Conservation (phyloP, 2,329 filamentous ascomycete species). For the Lomentospora prolificans region DNA sequence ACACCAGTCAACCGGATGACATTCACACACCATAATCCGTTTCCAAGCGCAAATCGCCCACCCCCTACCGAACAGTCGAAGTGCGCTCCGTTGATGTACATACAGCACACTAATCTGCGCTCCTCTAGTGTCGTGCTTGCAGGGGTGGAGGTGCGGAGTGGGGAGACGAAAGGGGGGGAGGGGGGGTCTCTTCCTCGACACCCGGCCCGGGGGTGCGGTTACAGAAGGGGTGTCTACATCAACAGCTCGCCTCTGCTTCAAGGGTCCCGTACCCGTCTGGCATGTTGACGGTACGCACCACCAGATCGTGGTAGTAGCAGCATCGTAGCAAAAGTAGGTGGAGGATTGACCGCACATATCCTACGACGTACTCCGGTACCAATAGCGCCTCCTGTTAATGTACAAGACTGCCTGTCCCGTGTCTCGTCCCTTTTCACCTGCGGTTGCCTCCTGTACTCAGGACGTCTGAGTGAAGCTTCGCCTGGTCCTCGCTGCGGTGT, state of each 20-base stretch:
- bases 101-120: background rate
- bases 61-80: background rate
- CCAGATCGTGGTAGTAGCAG: background rate
- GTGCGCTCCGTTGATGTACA: background rate
- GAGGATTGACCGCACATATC: background rate
- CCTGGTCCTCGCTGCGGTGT: background rate
- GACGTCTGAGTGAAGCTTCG: background rate
- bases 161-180: background rate
- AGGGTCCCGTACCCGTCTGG: background rate
- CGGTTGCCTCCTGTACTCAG: background rate
- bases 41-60: constrained; percentile 5
- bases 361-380: background rate
- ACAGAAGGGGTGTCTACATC: background rate
- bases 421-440: background rate
- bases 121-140: background rate
- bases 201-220: background rate
- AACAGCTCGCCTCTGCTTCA: background rate
- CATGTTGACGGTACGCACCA: background rate
- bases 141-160: background rate
- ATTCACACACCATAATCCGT: constrained; percentile 1
- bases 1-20: background rate
- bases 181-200: background rate
- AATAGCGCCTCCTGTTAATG: constrained; percentile 5
- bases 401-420: background rate
- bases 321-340: background rate